Conservation (phyloP, 192 early-diverging fungal species). For the Glomus cerebriforme region DNA sequence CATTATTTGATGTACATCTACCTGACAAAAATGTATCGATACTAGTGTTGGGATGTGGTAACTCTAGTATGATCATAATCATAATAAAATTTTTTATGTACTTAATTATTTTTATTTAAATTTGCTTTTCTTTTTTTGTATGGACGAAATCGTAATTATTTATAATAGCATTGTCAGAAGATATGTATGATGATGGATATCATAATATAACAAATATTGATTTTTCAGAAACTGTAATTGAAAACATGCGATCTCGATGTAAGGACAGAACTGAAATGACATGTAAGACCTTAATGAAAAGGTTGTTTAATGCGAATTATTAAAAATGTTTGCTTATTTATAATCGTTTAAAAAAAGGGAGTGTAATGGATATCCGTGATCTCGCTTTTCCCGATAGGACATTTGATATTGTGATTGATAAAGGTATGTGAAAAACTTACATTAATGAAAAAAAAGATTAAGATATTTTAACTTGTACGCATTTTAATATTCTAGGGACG, state of each 20-base stretch:
- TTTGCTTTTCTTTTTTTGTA: not conserved
- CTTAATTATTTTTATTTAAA: not conserved
- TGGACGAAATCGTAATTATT: not conserved
- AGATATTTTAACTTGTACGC: not conserved
- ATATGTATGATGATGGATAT: slow-evolving; percentile 79
- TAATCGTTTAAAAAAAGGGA: slow-evolving; percentile 37
- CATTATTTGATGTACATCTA: slow-evolving; percentile 57
- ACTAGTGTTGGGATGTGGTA: slow-evolving; percentile 89
- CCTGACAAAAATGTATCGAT: slow-evolving; percentile 59
- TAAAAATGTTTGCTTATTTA: not conserved
- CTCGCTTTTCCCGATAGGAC: slow-evolving; percentile 59
- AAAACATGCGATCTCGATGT: slow-evolving; percentile 66
- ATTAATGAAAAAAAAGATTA: not conserved
- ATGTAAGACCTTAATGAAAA: slow-evolving; percentile 43
- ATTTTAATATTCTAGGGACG: slow-evolving; percentile 46
- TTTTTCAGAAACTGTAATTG: slow-evolving; percentile 77
- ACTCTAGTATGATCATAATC: slow-evolving; percentile 51
- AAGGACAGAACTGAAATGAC: slow-evolving; percentile 53
- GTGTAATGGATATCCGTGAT: slow-evolving; percentile 78
- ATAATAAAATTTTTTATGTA: not conserved
- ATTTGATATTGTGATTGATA: slow-evolving; percentile 83
- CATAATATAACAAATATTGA: slow-evolving; percentile 78
- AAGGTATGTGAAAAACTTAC: slow-evolving; percentile 51
- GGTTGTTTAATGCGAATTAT: not conserved
- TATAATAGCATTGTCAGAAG: slow-evolving; percentile 62